A percentile compares a stretch with the other conserved stretches of the same genome.
Evolutionary conservation across 2,329 filamentous ascomycete genomes (phyloP).

Genomic region (Thelonectria rubi): DNA sequence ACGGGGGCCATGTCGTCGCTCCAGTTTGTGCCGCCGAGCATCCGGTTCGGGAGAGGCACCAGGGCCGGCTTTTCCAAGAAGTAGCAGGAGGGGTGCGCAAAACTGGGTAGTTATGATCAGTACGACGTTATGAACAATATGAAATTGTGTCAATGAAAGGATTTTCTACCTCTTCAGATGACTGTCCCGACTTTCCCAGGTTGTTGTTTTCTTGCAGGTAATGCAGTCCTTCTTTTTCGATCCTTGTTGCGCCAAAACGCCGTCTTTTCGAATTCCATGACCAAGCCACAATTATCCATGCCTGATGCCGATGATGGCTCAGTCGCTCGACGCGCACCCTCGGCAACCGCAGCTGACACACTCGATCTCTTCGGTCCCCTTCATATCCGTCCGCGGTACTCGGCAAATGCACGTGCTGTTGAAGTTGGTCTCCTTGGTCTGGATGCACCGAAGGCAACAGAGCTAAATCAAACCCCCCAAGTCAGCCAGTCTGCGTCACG

Average conservation of each 20-base stretch:
- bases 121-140: conserved; percentile 45
- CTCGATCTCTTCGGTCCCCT: conserved; percentile 89
- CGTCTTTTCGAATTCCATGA: conserved; percentile 19
- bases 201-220: conserved; percentile 17
- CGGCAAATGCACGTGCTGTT: conserved; percentile 97
- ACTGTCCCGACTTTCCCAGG: conserved; percentile 21
- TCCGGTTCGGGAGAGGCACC: conserved; percentile 68
- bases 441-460: conserved; percentile 94
- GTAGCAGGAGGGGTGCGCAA: conserved; percentile 41
- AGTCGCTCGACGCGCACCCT: conserved; percentile 89
- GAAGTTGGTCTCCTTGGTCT: conserved; percentile 99
- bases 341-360: conserved; percentile 96
- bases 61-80: conserved; percentile 62
- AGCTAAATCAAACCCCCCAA: conserved; percentile 63
- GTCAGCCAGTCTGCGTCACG: conserved; percentile 36
- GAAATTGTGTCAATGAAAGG: conserved; percentile 45
- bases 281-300: background rate
- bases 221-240: conserved; percentile 20
- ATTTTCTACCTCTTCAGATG: conserved; percentile 48
- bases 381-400: conserved; percentile 87
- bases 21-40: conserved; percentile 73
- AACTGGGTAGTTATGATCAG: conserved; percentile 45
- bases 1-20: conserved; percentile 75
- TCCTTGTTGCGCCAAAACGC: conserved; percentile 39
- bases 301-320: conserved; percentile 27